These are phyloP conservation scores for Yamadazyma dendronema DNA, from an alignment of 1,139 yeast species.

Conservation along the genomic window DNA sequence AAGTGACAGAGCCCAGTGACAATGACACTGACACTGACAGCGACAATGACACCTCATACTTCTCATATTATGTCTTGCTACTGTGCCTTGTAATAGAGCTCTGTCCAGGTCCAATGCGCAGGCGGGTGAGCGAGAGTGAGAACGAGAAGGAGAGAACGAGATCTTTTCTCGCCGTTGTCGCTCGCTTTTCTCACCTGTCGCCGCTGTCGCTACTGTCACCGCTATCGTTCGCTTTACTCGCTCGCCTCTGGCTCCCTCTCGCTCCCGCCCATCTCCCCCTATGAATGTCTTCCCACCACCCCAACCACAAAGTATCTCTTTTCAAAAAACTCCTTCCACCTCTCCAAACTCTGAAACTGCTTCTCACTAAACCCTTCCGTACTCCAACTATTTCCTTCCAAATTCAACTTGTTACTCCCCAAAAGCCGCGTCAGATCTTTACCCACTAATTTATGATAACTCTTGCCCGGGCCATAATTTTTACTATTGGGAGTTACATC, in stretches of 20 bases:
- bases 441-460: conserved; percentile 72
- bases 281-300: conserved; percentile 26
- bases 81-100: too few species aligned
- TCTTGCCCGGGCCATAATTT: conserved; percentile 74
- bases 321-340: conserved; percentile 57
- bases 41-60: too few species aligned
- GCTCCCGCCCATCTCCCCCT: not conserved
- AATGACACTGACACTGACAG: too few species aligned
- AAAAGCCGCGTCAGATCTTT: conserved; percentile 75
- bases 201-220: too few species aligned
- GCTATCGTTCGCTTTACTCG: not conserved
- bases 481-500: conserved; percentile 68
- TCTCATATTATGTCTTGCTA: too few species aligned
- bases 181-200: too few species aligned
- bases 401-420: conserved; percentile 42
- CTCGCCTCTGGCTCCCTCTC: not conserved
- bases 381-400: conserved; percentile 40
- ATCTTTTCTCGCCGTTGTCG: too few species aligned
- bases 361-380: conserved; percentile 47
- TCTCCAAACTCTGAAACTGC: conserved; percentile 50
- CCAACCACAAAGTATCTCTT: conserved; percentile 48
- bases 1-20: too few species aligned
- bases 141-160: too few species aligned
- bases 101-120: too few species aligned
- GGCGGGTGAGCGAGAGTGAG: too few species aligned